A percentile compares a stretch with the other conserved stretches of the same genome.
These are phyloP conservation scores for Aspergillus mulundensis DNA, from an alignment of 495 filamentous ascomycete species.

Conservation along the genomic window DNA sequence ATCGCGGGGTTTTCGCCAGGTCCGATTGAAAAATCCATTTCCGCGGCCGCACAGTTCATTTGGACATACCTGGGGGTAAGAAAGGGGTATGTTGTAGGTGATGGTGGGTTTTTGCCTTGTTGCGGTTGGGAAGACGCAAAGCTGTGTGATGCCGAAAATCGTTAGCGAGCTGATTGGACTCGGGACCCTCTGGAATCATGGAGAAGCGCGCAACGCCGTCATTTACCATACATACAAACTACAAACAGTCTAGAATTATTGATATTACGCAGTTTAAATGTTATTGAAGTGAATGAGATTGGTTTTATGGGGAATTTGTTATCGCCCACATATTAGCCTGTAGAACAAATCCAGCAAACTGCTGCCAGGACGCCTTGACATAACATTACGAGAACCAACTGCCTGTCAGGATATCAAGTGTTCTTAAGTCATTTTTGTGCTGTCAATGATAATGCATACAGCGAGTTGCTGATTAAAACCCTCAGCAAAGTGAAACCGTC, in stretches of 20 bases:
- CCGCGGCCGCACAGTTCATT: conserved; percentile 11
- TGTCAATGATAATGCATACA: conserved; percentile 47
- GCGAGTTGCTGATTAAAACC: conserved; percentile 37
- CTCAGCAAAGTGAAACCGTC: conserved; percentile 48
- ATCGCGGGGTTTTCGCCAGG: conserved; percentile 25
- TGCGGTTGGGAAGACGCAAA: conserved; percentile 37
- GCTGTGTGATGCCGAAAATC: conserved; percentile 50
- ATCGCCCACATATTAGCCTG: conserved; percentile 19
- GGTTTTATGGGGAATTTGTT: conserved; percentile 9
- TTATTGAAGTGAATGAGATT: background rate
- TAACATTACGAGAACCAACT: conserved; percentile 15
- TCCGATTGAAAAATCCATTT: conserved; percentile 25
- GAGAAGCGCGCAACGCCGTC: conserved; percentile 24
- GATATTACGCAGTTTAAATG: background rate
- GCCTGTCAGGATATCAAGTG: conserved; percentile 45
- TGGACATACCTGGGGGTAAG: conserved; percentile 39
- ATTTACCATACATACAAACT: conserved; percentile 15
- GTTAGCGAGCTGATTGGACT: conserved; percentile 44
- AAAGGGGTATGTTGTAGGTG: conserved; percentile 36
- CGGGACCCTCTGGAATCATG: conserved; percentile 26
- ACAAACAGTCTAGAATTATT: background rate
- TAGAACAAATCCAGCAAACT: conserved; percentile 16
- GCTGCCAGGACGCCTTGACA: conserved; percentile 28
- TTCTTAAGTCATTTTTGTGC: conserved; percentile 49
- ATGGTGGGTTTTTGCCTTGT: conserved; percentile 38